A percentile compares a stretch with the other conserved stretches of the same genome.
phyloP scores from a whole-genome alignment of 75 land plant genomes.

The Selaginella tamariscina region DNA sequence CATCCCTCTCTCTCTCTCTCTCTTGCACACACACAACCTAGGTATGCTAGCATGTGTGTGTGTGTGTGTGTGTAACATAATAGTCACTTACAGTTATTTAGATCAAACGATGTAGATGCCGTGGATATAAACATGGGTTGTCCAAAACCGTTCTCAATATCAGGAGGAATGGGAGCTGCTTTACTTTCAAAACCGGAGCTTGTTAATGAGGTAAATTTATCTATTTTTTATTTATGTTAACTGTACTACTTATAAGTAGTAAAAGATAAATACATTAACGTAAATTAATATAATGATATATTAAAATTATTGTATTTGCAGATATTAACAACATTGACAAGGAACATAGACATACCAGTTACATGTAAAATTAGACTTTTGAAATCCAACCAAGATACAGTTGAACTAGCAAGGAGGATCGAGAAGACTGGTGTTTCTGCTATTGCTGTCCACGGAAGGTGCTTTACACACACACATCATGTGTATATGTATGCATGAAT shows the following conservation, averaged over 20 bases:
- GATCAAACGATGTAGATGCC: slow-evolving; percentile 80
- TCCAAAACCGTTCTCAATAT: slow-evolving; percentile 77
- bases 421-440: slow-evolving; percentile 89
- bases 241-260: too few species aligned
- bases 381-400: slow-evolving; percentile 53
- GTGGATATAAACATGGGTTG: slow-evolving; percentile 96
- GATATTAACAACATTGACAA: slow-evolving; percentile 75
- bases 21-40: too few species aligned
- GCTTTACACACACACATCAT: too few species aligned
- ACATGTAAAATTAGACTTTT: slow-evolving; percentile 89
- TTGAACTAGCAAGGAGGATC: slow-evolving; percentile 71
- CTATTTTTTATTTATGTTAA: too few species aligned
- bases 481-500: too few species aligned
- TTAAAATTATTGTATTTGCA: too few species aligned
- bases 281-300: too few species aligned
- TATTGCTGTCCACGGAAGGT: slow-evolving; percentile 95
- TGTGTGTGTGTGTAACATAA: too few species aligned
- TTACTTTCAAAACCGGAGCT: slow-evolving; percentile 74
- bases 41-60: too few species aligned
- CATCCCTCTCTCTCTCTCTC: too few species aligned
- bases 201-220: slow-evolving; percentile 69
- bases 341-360: slow-evolving; percentile 61
- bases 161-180: slow-evolving; percentile 98
- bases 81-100: too few species aligned
- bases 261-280: too few species aligned